Base-by-base conservation (phyloP, 768 basidiomycete species). In the Termitomyces sp. region DNA sequence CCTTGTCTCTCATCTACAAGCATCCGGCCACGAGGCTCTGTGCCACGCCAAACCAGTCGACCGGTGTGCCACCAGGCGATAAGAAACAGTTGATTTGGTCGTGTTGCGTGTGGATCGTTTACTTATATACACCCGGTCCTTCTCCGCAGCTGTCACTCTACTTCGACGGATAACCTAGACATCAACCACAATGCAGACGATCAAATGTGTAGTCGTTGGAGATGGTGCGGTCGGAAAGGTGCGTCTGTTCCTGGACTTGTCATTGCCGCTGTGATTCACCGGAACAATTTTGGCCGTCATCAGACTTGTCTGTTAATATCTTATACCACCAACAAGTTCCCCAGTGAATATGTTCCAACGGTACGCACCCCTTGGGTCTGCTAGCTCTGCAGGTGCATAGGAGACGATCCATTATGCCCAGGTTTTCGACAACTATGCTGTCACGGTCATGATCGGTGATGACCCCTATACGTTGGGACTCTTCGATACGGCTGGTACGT, bases 391-490 rank as follows among this genome's bases (percentile, higher is more conserved):
- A 59, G 50, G 51, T 51, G 46, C 50, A 59, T 36, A 60, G 63
- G 44, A 63, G 42, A 54, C 59, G 56, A 63, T 50, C 42, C 56
- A 52, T 68, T 31, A 42, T 56, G 59, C 54, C 18, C 74, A 92
- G 91, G 89, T 94, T 59, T 94, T 94, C 73, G 92, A 96, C 75
- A 96, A 96, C 75, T 95, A 95, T 76, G 97, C 97, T 60, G 97
- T 98, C 61, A 98, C 96, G n/a, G 97, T 99, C 58, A 98, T 99
- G 97, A 98, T 99, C 76, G 96, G 96, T 53, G 97, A 98, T 68
- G 96, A 98, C 75, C 96, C 97, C 53, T 98, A 98, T 74, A 98
- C 97, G 63, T 77, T 99, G 69, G 97, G 97, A 56, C 74, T 99
- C 64, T 99, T 98, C 74, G 97, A 99, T 81, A 99, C 97, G 59